phyloP scores from a whole-genome alignment of 2,329 filamentous ascomycete genomes.

The Colletotrichum sp. region DNA sequence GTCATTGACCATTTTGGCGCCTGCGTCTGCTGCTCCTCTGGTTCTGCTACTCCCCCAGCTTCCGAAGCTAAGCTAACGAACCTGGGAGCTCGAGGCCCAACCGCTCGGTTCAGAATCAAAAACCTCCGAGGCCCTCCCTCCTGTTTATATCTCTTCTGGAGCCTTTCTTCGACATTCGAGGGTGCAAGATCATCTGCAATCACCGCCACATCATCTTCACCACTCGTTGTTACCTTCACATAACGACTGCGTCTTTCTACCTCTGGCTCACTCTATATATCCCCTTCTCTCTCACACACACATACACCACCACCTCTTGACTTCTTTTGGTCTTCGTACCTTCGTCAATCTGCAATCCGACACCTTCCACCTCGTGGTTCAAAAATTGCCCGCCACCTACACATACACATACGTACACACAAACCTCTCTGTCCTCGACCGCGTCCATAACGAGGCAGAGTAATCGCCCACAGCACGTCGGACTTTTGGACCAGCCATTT shows the following conservation, averaged over 20 bases:
- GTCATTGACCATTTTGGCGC: not conserved
- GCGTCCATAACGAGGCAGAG: not conserved
- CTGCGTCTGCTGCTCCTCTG: not conserved
- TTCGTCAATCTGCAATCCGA: not conserved
- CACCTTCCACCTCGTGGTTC: not conserved
- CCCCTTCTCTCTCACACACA: not conserved
- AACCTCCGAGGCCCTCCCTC: conserved; percentile 14
- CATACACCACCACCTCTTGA: not conserved
- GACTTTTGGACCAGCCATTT: not conserved
- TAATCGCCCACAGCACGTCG: not conserved
- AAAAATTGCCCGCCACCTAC: not conserved
- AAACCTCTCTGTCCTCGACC: not conserved
- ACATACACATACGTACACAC: not conserved
- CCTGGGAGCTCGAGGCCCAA: conserved; percentile 12
- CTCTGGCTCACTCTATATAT: too few relatives aligned
- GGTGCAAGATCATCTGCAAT: not conserved
- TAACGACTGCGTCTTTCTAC: too few relatives aligned
- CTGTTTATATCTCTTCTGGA: not conserved
- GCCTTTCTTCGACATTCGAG: not conserved
- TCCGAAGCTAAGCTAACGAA: conserved; percentile 16
- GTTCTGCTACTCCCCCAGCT: not conserved
- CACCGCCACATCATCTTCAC: not conserved
- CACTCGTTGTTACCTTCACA: too few relatives aligned
- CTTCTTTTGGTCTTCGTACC: not conserved
- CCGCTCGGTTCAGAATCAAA: conserved; percentile 19